Percentiles rank a stretch among this genome's conserved stretches.
These are phyloP conservation scores for Leptographium lundbergii DNA, from an alignment of 2,329 filamentous ascomycete species.

Conservation along the genomic window DNA sequence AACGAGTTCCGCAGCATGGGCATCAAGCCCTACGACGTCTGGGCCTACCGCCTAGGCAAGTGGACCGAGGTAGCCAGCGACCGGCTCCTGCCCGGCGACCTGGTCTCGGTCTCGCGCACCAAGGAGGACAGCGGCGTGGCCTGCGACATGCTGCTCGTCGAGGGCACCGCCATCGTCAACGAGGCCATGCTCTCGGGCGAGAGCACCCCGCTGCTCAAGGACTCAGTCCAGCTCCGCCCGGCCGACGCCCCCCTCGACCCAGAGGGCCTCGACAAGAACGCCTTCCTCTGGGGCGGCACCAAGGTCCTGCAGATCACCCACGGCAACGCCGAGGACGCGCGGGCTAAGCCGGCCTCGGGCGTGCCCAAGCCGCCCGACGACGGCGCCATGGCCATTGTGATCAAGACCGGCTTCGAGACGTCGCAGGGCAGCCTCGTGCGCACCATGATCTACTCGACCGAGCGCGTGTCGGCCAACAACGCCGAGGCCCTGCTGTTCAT, in stretches of 20 bases:
- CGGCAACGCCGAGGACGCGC: slow-evolving; percentile 63
- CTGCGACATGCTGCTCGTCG: slow-evolving; percentile 90
- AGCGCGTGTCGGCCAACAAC: slow-evolving; percentile 97
- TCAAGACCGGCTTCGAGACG: slow-evolving; percentile 97
- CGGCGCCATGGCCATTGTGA: slow-evolving; percentile 83
- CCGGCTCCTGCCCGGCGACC: slow-evolving; percentile 80
- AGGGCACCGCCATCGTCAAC: slow-evolving; percentile 94
- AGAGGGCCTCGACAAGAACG: slow-evolving; percentile 90
- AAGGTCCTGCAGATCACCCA: slow-evolving; percentile 95
- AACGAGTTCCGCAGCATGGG: slow-evolving; percentile 98
- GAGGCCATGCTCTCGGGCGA: slow-evolving; percentile 98
- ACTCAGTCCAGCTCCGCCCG: slow-evolving; percentile 84
- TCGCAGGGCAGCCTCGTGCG: slow-evolving; percentile 95
- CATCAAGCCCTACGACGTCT: slow-evolving; percentile 95
- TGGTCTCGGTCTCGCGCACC: slow-evolving; percentile 83
- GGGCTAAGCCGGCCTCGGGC: slow-evolving; percentile 58
- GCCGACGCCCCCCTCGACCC: slow-evolving; percentile 68
- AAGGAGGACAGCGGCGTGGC: slow-evolving; percentile 96
- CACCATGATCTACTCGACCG: slow-evolving; percentile 99
- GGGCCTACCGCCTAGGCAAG: slow-evolving; percentile 74
- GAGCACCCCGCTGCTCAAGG: slow-evolving; percentile 91
- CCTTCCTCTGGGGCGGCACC: slow-evolving; percentile 92
- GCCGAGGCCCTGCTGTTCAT: slow-evolving; percentile 95
- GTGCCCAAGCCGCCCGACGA: slow-evolving; percentile 81
- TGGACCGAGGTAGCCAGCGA: slow-evolving; percentile 88